Conservation (phyloP, 1,284 basidiomycete genomes). For the Volvariella volvacea region DNA sequence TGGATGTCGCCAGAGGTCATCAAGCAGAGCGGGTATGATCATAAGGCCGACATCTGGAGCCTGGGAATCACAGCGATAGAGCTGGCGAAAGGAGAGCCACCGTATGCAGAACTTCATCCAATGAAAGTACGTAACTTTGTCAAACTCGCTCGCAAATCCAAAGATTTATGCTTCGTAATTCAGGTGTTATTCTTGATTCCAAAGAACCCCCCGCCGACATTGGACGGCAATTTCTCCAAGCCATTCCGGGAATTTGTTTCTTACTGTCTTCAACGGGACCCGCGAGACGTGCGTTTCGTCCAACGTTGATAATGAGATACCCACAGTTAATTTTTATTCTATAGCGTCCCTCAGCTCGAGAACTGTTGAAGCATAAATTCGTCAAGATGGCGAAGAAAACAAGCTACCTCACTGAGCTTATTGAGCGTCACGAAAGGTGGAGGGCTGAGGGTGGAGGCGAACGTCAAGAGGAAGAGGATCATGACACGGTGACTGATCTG, state of each 20-base stretch:
- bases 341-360: conserved; percentile 93
- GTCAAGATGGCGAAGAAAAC: conserved; percentile 93
- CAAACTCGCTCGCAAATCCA: conserved; percentile 1
- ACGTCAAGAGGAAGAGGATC: conserved; percentile 64
- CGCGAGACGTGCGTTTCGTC: conserved; percentile 66
- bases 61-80: conserved; percentile 97
- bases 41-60: conserved; percentile 98
- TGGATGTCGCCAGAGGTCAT: conserved; percentile 99
- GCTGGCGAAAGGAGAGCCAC: conserved; percentile 94
- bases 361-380: conserved; percentile 94
- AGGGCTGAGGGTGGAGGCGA: conserved; percentile 83
- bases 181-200: conserved; percentile 97
- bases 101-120: conserved; percentile 95
- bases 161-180: background rate
- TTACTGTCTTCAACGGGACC: conserved; percentile 90
- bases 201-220: conserved; percentile 89
- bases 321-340: no score
- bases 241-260: conserved; percentile 93
- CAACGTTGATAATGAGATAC: no score
- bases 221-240: conserved; percentile 87
- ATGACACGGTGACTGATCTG: conserved; percentile 48
- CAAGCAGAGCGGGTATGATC: conserved; percentile 98
- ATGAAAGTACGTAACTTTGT: conserved; percentile 74
- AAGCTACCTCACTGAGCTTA: conserved; percentile 89
- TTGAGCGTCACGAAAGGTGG: conserved; percentile 93